Evolutionary conservation across 495 filamentous ascomycete genomes (phyloP).

Genomic region (Neurospora discreta): DNA sequence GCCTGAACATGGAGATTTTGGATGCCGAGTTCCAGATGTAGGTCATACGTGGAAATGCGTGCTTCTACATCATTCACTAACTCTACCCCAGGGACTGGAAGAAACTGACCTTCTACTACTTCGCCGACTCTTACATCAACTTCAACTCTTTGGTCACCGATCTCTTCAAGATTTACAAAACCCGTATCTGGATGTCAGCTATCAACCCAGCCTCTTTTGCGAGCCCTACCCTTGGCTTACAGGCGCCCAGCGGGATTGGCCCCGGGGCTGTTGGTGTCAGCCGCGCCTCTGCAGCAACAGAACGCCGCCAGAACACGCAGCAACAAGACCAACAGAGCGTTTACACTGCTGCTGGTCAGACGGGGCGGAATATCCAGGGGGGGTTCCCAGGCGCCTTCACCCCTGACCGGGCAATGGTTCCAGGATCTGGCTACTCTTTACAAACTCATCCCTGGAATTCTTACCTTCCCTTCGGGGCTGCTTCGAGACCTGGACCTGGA

Average conservation of each 20-base stretch:
- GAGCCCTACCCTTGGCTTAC: conserved; percentile 62
- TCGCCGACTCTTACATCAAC: conserved; percentile 95
- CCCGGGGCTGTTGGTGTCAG: conserved; percentile 46
- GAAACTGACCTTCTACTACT: conserved; percentile 97
- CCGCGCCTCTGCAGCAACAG: conserved; percentile 25
- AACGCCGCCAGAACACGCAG: conserved; percentile 36
- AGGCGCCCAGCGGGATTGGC: conserved; percentile 52
- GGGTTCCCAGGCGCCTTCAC: conserved; percentile 25
- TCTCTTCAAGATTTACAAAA: conserved; percentile 98
- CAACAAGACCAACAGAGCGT: conserved; percentile 27
- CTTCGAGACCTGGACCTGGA: conserved; percentile 24
- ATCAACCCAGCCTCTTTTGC: conserved; percentile 97
- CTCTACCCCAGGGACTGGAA: conserved; percentile 77
- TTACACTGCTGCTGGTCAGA: conserved; percentile 11
- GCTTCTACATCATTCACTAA: conserved; percentile 3
- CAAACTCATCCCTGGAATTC: conserved; percentile 31
- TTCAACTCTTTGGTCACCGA: conserved; percentile 96
- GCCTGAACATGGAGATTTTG: conserved; percentile 93
- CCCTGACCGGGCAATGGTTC: conserved; percentile 24
- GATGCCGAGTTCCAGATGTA: conserved; percentile 99
- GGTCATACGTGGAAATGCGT: conserved; percentile 24
- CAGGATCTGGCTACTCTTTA: conserved; percentile 23
- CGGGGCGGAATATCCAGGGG: conserved; percentile 28
- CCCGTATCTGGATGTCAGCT: conserved; percentile 97
- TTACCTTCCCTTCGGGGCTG: conserved; percentile 32